Base-by-base conservation (phyloP, 805 yeast species). In the Wickerhamiella musiphila region DNA sequence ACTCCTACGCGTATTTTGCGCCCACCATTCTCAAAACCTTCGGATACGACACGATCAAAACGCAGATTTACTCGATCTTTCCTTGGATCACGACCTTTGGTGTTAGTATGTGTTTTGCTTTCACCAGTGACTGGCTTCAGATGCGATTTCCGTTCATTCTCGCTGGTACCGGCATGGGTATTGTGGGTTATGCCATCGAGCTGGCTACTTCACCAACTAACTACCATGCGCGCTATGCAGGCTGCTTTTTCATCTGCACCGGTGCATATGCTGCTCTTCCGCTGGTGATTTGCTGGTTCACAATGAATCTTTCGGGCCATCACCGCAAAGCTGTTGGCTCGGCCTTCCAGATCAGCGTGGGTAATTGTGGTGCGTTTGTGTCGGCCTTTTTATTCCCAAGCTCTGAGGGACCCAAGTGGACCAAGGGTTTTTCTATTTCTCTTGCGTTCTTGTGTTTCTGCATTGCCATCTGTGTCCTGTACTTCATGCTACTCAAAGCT, bases 21-120 rank as follows among this genome's bases (percentile, higher is more conserved):
- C 71, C 79, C 26, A 60, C 75, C 19, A 75, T 75, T 47, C 71
- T 75, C 47, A 58, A 57, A 32, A 53, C 65, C 25, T 58, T 75
- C 57, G 75, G 77, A 14, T 63, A 73, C 58, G 64, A 79, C 2
- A 73, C 79, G 3, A 75, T 71, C 45, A 60, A 66, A 35, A 86
- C 92, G 7, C 82, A 82, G 52, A 66, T 75, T 34, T 74, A 73
- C 55, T 76, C 93, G 0, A 78, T 82, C 30, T 83, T 81, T 42
- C 92, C 93, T 14, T 82, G 92, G 84, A 60, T 78, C 26, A 57
- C 65, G 18, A 78, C 93, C 0, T 76, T 81, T 47, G 82, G 75
- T 5, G 57, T 66, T 21, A 66, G 74, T 27, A 71, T 74, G 54
- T 44, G 68, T 4, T 40, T 65, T n/a, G 86, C 93, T 0, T 56